phyloP scores from a whole-genome alignment of 768 basidiomycete genomes.

The Inosperma sp. region DNA sequence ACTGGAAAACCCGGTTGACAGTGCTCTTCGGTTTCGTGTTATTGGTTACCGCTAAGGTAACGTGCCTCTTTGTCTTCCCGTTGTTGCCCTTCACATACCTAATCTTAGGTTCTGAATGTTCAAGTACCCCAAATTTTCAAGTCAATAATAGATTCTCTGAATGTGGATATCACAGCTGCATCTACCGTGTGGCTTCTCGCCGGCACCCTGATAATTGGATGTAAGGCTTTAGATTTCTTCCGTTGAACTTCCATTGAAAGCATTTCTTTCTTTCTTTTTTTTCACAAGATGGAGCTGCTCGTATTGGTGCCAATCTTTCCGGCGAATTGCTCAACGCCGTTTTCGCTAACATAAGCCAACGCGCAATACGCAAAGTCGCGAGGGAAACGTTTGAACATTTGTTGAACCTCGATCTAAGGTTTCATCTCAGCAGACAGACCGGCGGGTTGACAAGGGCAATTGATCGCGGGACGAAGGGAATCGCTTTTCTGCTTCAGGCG shows the following conservation, averaged over 20 bases:
- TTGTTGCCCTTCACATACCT: background rate
- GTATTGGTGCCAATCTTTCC: slow-evolving; percentile 86
- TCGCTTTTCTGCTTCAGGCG: slow-evolving; percentile 90
- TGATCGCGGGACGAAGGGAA: slow-evolving; percentile 98
- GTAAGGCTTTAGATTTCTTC: slow-evolving; percentile 45
- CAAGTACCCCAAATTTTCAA: slow-evolving; percentile 99
- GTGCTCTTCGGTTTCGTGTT: slow-evolving; percentile 80
- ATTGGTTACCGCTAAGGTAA: slow-evolving; percentile 81
- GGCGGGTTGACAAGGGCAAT: slow-evolving; percentile 96
- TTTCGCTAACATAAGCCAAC: slow-evolving; percentile 93
- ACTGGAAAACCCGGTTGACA: slow-evolving; percentile 75
- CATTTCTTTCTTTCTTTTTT: background rate
- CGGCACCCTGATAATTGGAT: slow-evolving; percentile 86
- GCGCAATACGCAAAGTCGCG: slow-evolving; percentile 91
- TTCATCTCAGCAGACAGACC: slow-evolving; percentile 90
- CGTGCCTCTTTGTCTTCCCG: slow-evolving; percentile 14
- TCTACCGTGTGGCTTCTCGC: slow-evolving; percentile 89
- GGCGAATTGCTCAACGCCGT: slow-evolving; percentile 92
- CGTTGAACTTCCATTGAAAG: background rate
- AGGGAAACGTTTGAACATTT: slow-evolving; percentile 94
- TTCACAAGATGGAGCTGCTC: slow-evolving; percentile 77
- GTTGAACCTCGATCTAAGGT: slow-evolving; percentile 83
- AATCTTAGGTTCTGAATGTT: slow-evolving; percentile 77
- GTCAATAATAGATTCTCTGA: slow-evolving; percentile 81
- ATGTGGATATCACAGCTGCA: slow-evolving; percentile 67